phyloP scores from a whole-genome alignment of 2,329 filamentous ascomycete species.

The Alternaria gaisen region DNA sequence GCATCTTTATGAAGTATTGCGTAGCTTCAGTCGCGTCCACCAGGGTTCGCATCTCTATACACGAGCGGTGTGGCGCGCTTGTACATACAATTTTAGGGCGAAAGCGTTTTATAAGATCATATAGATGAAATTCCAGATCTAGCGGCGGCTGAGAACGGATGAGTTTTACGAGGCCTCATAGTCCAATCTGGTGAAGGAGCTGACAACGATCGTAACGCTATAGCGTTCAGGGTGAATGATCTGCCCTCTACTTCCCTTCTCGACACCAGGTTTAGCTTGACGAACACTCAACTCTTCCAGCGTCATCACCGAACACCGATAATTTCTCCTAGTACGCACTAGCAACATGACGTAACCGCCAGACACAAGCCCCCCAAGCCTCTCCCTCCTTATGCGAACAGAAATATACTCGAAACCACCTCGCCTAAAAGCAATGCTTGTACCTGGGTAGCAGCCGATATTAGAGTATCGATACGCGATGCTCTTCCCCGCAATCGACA shows the following conservation, averaged over 20 bases:
- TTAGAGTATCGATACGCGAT: neutral
- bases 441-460: neutral
- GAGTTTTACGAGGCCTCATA: neutral
- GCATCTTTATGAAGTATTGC: no score
- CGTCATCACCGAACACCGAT: no score
- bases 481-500: neutral
- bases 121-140: neutral
- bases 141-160: neutral
- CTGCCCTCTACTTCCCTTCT: no score
- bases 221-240: neutral
- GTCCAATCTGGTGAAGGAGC: neutral
- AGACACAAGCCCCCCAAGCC: neutral
- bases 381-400: neutral
- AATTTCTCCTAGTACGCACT: no score
- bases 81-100: neutral
- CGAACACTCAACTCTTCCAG: no score
- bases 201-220: neutral
- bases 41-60: neutral
- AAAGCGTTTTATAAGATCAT: neutral
- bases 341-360: no score
- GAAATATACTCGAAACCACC: neutral
- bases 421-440: neutral
- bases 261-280: no score
- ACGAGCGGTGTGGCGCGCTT: neutral
- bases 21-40: neutral